Evolutionary conservation across 257 asterid genomes (phyloP).

Genomic region (Solanum infundibuliforme): DNA sequence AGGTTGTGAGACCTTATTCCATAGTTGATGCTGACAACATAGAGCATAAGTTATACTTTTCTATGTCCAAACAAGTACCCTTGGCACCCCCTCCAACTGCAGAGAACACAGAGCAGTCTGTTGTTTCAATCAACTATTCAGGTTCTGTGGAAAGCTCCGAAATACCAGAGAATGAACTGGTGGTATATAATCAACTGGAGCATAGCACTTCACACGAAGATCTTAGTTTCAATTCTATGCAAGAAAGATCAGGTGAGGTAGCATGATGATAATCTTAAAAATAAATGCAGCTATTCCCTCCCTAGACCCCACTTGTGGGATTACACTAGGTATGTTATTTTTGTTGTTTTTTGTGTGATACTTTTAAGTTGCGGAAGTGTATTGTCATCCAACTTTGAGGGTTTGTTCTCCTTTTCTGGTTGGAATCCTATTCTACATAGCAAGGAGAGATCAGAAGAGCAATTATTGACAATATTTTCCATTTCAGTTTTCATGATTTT

Average conservation of each 20-base stretch:
- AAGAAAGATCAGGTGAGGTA: slow-evolving; percentile 47
- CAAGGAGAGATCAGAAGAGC: not conserved
- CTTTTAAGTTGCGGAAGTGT: not conserved
- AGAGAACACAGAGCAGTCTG: slow-evolving; percentile 29
- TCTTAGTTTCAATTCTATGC: slow-evolving; percentile 13
- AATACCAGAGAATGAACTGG: slow-evolving; percentile 14
- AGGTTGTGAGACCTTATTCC: slow-evolving; percentile 24
- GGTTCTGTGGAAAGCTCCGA: slow-evolving; percentile 31
- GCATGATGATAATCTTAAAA: not conserved
- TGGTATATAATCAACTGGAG: slow-evolving; percentile 20
- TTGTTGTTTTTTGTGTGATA: not conserved
- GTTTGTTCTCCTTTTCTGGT: not conserved
- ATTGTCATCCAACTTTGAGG: not conserved
- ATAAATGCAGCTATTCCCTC: not conserved
- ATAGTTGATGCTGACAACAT: slow-evolving; percentile 24
- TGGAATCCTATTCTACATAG: not conserved
- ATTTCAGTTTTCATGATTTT: not conserved
- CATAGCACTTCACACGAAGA: slow-evolving; percentile 25
- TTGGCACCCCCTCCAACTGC: slow-evolving; percentile 17
- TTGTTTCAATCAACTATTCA: slow-evolving; percentile 13
- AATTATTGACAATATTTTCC: not conserved
- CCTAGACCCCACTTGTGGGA: not conserved
- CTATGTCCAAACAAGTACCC: slow-evolving; percentile 42
- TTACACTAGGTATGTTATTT: not conserved
- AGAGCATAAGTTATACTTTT: slow-evolving; percentile 36